Percentiles rank a stretch among this genome's conserved stretches.
Evolutionary conservation across 1,139 yeast genomes (phyloP).

Genomic region (Candida sanyaensis): DNA sequence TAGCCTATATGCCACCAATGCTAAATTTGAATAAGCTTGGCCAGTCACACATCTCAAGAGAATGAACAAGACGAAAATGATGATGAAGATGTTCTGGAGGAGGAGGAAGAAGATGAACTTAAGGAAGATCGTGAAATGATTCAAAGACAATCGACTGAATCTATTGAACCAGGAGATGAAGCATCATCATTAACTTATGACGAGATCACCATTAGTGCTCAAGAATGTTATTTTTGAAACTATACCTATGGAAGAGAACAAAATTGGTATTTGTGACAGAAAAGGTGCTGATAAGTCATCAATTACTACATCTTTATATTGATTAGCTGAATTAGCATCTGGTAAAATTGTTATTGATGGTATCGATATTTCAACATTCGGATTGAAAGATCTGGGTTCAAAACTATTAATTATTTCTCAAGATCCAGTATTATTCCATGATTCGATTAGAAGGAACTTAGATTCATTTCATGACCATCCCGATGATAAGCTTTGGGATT

Average conservation of each 20-base stretch:
- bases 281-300: constrained; percentile 84
- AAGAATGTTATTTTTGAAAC: constrained; percentile 52
- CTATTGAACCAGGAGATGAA: constrained; percentile 18
- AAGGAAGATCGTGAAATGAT: constrained; percentile 23
- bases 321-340: constrained; percentile 53
- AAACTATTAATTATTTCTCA: constrained; percentile 88
- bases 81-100: constrained; percentile 13
- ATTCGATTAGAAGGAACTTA: constrained; percentile 75
- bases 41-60: constrained; percentile 39
- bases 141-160: constrained; percentile 19
- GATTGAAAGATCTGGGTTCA: constrained; percentile 74
- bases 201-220: constrained; percentile 72
- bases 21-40: constrained; percentile 52
- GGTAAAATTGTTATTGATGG: constrained; percentile 64
- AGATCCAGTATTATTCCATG: constrained; percentile 87
- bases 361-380: constrained; percentile 62
- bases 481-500: constrained; percentile 36
- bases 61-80: constrained; percentile 26
- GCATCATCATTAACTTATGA: constrained; percentile 67
- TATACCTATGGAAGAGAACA: constrained; percentile 57
- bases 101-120: constrained; percentile 17
- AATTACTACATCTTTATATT: constrained; percentile 63
- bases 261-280: constrained; percentile 76
- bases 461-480: constrained; percentile 57
- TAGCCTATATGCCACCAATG: constrained; percentile 35